Evolutionary conservation across 2,329 filamentous ascomycete genomes (phyloP).

Genomic region (Diaporthe australafricana): DNA sequence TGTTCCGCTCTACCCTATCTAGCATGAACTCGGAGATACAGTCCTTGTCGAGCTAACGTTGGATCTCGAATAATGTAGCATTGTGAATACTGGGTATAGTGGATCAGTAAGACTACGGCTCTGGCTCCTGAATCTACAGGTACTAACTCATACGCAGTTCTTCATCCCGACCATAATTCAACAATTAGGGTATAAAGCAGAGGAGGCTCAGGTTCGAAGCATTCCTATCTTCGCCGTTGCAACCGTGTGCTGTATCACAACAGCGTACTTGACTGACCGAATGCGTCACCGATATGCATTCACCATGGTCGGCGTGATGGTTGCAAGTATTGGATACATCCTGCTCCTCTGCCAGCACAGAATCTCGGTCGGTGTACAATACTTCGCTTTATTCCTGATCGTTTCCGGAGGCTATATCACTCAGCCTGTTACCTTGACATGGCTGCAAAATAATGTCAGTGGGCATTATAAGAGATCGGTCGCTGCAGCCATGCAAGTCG

Average conservation of each 20-base stretch:
- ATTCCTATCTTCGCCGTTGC: conserved; percentile 53
- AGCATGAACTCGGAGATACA: too few species aligned
- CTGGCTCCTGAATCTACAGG: conserved; percentile 26
- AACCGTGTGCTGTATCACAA: conserved; percentile 44
- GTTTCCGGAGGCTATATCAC: conserved; percentile 65
- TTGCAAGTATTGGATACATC: conserved; percentile 66
- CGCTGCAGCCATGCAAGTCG: conserved; percentile 62
- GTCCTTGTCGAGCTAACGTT: background rate
- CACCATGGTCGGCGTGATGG: conserved; percentile 59
- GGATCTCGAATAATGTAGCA: background rate
- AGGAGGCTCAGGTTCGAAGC: conserved; percentile 49
- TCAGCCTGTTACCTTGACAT: conserved; percentile 65
- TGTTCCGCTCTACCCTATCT: too few species aligned
- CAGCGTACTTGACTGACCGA: conserved; percentile 60
- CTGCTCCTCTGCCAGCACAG: conserved; percentile 62
- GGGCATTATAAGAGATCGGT: conserved; percentile 69
- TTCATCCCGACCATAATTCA: conserved; percentile 53
- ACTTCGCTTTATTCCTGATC: conserved; percentile 67
- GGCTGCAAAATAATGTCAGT: conserved; percentile 67
- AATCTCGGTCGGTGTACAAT: conserved; percentile 60
- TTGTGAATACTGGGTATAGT: conserved; percentile 59
- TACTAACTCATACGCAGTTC: conserved; percentile 43
- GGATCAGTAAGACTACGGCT: conserved; percentile 39
- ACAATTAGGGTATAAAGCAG: conserved; percentile 49
- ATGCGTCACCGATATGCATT: conserved; percentile 65